These are phyloP conservation scores for Xylariaceae sp. DNA, from an alignment of 2,329 filamentous ascomycete genomes.

Conservation along the genomic window DNA sequence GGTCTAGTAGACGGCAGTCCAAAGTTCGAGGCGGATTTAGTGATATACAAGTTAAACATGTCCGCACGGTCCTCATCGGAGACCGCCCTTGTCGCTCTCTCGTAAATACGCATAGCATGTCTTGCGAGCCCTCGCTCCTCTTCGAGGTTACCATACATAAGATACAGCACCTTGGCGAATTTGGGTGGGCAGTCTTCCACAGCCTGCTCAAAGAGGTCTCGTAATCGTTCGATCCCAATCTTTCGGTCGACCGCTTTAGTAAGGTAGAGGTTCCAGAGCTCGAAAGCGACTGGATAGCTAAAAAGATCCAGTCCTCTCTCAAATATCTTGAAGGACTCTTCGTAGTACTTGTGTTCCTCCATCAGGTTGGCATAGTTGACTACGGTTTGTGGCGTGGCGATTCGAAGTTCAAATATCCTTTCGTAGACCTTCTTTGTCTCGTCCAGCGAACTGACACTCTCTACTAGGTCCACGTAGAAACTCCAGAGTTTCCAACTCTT, in stretches of 20 bases:
- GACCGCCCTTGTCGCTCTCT: slow-evolving; percentile 92
- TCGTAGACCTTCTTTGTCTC: slow-evolving; percentile 96
- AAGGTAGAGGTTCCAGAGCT: slow-evolving; percentile 97
- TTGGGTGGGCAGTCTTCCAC: slow-evolving; percentile 93
- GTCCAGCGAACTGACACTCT: slow-evolving; percentile 88
- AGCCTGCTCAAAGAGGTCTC: slow-evolving; percentile 96
- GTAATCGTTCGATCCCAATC: slow-evolving; percentile 90
- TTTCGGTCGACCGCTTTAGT: slow-evolving; percentile 97
- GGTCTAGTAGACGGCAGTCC: slow-evolving; percentile 91
- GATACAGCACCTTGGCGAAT: slow-evolving; percentile 93
- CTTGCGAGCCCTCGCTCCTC: slow-evolving; percentile 93
- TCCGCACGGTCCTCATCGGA: slow-evolving; percentile 92
- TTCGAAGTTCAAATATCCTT: slow-evolving; percentile 95
- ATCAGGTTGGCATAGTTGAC: slow-evolving; percentile 97
- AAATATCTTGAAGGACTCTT: slow-evolving; percentile 98
- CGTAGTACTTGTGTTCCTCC: slow-evolving; percentile 93
- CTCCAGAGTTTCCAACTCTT: slow-evolving; percentile 99
- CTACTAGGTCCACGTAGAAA: slow-evolving; percentile 97
- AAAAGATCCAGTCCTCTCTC: slow-evolving; percentile 97
- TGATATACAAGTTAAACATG: slow-evolving; percentile 99
- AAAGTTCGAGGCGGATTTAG: slow-evolving; percentile 97
- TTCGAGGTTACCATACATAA: slow-evolving; percentile 98
- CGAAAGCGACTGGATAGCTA: slow-evolving; percentile 96
- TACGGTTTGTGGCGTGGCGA: slow-evolving; percentile 96
- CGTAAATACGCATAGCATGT: slow-evolving; percentile 99